These are phyloP conservation scores for Phanerochaete carnosa DNA, from an alignment of 768 basidiomycete genomes.

Conservation along the genomic window DNA sequence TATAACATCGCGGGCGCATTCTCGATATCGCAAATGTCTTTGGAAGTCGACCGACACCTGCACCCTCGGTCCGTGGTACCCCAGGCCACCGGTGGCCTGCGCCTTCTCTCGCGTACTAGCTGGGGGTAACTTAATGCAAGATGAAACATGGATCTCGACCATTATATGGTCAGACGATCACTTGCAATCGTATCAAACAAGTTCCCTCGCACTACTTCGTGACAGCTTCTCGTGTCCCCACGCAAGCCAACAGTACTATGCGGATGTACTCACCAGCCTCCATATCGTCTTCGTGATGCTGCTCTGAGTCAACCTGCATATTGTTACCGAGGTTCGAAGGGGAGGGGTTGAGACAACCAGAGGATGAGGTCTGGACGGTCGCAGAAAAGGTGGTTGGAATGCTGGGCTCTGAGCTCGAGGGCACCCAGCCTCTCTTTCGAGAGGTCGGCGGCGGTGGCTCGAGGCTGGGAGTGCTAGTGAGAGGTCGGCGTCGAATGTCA, in stretches of 20 bases:
- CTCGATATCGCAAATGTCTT: not conserved
- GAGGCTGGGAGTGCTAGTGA: slow-evolving; percentile 28
- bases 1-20: not conserved
- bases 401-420: slow-evolving; percentile 54
- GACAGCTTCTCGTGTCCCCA: not conserved
- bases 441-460: slow-evolving; percentile 41
- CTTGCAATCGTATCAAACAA: too few species aligned
- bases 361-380: slow-evolving; percentile 49
- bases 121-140: too few species aligned
- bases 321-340: slow-evolving; percentile 50
- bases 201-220: not conserved
- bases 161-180: not conserved
- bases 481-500: slow-evolving; percentile 18
- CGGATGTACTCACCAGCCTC: slow-evolving; percentile 35
- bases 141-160: too few species aligned
- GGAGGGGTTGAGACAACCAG: slow-evolving; percentile 69
- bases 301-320: slow-evolving; percentile 25
- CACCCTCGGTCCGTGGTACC: not conserved
- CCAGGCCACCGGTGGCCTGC: not conserved
- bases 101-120: not conserved
- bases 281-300: slow-evolving; percentile 44
- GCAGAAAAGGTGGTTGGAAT: slow-evolving; percentile 46
- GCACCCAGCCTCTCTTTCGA: slow-evolving; percentile 74
- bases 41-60: too few species aligned
- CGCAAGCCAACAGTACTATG: not conserved